phyloP scores from a whole-genome alignment of 176 grass and related monocot genomes.

The Triticum turgidum region DNA sequence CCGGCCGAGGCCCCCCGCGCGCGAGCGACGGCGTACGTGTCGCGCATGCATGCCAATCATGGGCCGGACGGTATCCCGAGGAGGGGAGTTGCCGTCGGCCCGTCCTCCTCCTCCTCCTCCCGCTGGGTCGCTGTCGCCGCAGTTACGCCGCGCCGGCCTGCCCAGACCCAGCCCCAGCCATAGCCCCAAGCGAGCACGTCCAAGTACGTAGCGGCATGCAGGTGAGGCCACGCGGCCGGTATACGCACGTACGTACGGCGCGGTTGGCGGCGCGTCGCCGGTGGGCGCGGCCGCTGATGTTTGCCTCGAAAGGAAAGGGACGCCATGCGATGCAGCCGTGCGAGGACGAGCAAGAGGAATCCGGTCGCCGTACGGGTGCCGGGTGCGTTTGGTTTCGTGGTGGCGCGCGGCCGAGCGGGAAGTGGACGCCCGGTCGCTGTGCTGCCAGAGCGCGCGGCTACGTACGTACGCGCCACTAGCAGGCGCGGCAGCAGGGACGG shows the following conservation, averaged over 20 bases:
- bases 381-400: too few species aligned
- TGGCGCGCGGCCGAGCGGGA: too few species aligned
- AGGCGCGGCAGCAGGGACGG: too few species aligned
- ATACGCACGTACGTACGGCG: background rate
- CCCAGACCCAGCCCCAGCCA: too few species aligned
- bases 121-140: background rate
- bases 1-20: background rate
- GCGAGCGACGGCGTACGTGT: background rate
- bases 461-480: too few species aligned
- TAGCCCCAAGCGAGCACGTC: background rate
- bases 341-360: background rate
- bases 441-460: too few species aligned
- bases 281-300: too few species aligned
- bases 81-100: background rate
- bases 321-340: too few species aligned
- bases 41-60: slow-evolving; percentile 36
- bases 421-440: too few species aligned
- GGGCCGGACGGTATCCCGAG: background rate
- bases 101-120: background rate
- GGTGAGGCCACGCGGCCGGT: background rate
- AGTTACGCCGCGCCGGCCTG: background rate
- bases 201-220: too few species aligned
- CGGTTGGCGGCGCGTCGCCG: background rate
- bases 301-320: background rate
- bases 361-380: too few species aligned